These are phyloP conservation scores for Colletotrichum salicis DNA, from an alignment of 2,329 filamentous ascomycete species.

Conservation along the genomic window DNA sequence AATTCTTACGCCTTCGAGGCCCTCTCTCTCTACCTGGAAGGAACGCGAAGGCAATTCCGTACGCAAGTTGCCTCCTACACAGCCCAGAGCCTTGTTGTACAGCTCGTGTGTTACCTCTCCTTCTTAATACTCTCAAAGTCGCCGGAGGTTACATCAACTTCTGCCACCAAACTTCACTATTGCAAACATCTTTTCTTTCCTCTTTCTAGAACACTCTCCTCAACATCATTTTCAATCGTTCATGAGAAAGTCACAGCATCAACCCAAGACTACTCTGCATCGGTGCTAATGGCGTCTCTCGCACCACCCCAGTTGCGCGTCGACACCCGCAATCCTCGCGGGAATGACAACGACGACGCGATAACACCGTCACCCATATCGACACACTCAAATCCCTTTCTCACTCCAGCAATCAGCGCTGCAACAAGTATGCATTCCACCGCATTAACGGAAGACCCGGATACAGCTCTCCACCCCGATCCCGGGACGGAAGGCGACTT, in stretches of 20 bases:
- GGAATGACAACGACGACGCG: constrained; percentile 32
- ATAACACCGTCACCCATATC: constrained; percentile 35
- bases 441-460: constrained; percentile 39
- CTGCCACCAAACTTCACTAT: not conserved
- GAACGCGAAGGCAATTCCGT: not conserved
- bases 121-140: constrained; percentile 23
- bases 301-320: constrained; percentile 35
- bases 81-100: constrained; percentile 2
- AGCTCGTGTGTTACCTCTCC: not conserved
- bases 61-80: constrained; percentile 10
- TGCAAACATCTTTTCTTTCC: not conserved
- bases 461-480: constrained; percentile 72
- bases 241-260: constrained; percentile 14
- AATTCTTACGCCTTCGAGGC: constrained; percentile 8
- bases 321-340: constrained; percentile 28
- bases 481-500: constrained; percentile 78
- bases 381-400: constrained; percentile 41
- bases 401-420: constrained; percentile 39
- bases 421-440: constrained; percentile 36
- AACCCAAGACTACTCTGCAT: not conserved
- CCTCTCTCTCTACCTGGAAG: not conserved
- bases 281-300: constrained; percentile 35
- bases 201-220: not conserved
- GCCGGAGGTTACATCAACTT: not conserved
- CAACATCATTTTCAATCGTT: not conserved